Conservation (phyloP, 192 early-diverging fungal species). For the Backusella mclennaniae region DNA sequence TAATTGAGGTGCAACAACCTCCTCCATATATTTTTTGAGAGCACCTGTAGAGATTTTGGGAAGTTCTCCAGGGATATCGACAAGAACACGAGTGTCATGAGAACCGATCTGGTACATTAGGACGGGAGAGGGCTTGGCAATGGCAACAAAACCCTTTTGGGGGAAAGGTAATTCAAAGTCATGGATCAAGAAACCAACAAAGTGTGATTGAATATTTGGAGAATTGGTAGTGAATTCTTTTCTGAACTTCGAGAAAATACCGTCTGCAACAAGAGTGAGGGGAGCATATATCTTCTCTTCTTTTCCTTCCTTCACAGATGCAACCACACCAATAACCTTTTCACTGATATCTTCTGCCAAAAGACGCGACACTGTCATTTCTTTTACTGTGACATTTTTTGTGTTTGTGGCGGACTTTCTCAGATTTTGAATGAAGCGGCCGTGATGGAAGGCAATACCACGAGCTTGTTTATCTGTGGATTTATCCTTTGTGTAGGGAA, state of each 20-base stretch:
- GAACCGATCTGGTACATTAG: slow-evolving; percentile 92
- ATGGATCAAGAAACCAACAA: slow-evolving; percentile 58
- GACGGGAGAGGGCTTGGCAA: slow-evolving; percentile 83
- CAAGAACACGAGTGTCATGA: slow-evolving; percentile 84
- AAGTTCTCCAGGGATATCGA: slow-evolving; percentile 89
- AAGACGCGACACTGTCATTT: slow-evolving; percentile 63
- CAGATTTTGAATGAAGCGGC: slow-evolving; percentile 86
- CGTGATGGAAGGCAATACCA: slow-evolving; percentile 92
- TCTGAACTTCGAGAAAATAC: slow-evolving; percentile 93
- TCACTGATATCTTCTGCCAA: slow-evolving; percentile 40
- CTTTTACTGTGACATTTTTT: slow-evolving; percentile 65
- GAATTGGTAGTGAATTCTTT: slow-evolving; percentile 61
- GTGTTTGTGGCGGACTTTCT: slow-evolving; percentile 59
- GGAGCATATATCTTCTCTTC: slow-evolving; percentile 55
- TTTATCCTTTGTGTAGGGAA: slow-evolving; percentile 67
- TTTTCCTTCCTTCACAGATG: slow-evolving; percentile 13
- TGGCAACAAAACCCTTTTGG: slow-evolving; percentile 88
- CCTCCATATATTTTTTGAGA: slow-evolving; percentile 62
- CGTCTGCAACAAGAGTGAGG: slow-evolving; percentile 88
- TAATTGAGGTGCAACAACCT: slow-evolving; percentile 66
- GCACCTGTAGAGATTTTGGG: slow-evolving; percentile 68
- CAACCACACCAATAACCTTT: slow-evolving; percentile 54
- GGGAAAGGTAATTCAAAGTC: slow-evolving; percentile 75
- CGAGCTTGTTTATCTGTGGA: slow-evolving; percentile 46
- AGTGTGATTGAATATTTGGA: slow-evolving; percentile 36